These are phyloP conservation scores for Aspergillus spinulosporus DNA, from an alignment of 2,329 filamentous ascomycete genomes.

Conservation along the genomic window DNA sequence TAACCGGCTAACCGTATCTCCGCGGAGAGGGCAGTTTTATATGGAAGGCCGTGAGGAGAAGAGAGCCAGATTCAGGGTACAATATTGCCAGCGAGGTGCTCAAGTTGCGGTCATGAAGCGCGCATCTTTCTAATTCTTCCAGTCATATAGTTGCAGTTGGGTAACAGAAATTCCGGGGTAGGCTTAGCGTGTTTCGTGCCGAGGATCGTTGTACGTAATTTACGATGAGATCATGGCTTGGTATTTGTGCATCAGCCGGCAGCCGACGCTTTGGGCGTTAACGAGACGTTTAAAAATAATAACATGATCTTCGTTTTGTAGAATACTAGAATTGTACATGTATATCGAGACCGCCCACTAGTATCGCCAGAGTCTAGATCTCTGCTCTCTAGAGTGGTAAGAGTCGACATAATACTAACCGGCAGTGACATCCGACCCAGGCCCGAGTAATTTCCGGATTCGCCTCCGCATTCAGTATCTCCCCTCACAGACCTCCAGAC, in stretches of 20 bases:
- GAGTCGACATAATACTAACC: neutral
- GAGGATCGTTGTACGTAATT: conserved; percentile 13
- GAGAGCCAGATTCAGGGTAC: neutral
- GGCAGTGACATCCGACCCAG: neutral
- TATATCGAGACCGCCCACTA: neutral
- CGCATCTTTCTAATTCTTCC: conserved; percentile 24
- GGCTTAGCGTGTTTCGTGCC: conserved; percentile 26
- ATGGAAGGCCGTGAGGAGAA: neutral
- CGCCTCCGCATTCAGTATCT: neutral
- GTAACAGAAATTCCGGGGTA: conserved; percentile 36
- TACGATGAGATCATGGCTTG: conserved; percentile 14
- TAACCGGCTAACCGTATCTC: conserved; percentile 14
- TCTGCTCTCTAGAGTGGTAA: neutral
- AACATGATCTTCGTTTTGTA: no score
- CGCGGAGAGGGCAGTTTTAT: conserved; percentile 11
- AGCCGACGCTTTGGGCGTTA: neutral
- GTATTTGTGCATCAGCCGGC: conserved; percentile 7
- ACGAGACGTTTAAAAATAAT: no score
- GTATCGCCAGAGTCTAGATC: neutral
- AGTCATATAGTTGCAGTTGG: conserved; percentile 37
- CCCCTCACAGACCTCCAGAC: neutral
- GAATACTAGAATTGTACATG: no score
- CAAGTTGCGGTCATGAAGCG: neutral
- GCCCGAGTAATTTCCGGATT: neutral
- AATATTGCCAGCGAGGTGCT: no score